Base-by-base conservation (phyloP, 1,284 basidiomycete species). In the Heterobasidion occidentale region DNA sequence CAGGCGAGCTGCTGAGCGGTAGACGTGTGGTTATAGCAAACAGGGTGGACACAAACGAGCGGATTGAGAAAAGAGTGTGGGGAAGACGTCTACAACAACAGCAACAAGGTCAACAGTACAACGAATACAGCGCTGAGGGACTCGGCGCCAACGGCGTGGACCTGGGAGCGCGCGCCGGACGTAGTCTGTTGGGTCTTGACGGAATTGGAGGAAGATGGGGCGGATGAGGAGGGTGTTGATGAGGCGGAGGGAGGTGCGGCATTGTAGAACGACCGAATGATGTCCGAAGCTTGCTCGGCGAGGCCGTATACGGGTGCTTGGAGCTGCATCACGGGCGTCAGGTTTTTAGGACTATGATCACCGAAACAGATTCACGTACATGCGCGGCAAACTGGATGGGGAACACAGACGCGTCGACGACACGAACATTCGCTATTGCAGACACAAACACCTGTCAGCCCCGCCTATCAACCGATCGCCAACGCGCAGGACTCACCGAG, bases 281-380 rank as follows among this genome's bases (percentile, higher is more conserved):
- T 73, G 49, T 77, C 76, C 6, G 84, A 77, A 0, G 79, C 86
- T 66, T 81, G 81, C 69, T 90, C 86, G 5, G 85, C 86, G 50
- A 89, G 71, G 34, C 84, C 89, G 65, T 87, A 92, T 2, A 80
- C 78, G 4, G 82, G 74, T 15, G 80, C 76, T 69, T 78, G 71
- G 59, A 79, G 68, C 73, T 83, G 67, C 11, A 62, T 19, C 51
- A 33, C 19, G 3, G 58, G 9, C 62, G 54, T 50, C 56, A 61
- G 53, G 62, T 20, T 6, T 62, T 59, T 9, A 60, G 61, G 4
- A 66, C 57, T 36, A 56, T 54, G 1, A 61, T 61, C 60, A 34
- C 58, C 58, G 15, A 46, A 1, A 46, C 1, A 49, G 45, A 46
- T 42, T 38, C 15, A 71, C 75, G 56, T 63, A 77, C 72, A 66